Conservation (phyloP, 176 grass and related monocot genomes). For the Cymbopogon citratus region DNA sequence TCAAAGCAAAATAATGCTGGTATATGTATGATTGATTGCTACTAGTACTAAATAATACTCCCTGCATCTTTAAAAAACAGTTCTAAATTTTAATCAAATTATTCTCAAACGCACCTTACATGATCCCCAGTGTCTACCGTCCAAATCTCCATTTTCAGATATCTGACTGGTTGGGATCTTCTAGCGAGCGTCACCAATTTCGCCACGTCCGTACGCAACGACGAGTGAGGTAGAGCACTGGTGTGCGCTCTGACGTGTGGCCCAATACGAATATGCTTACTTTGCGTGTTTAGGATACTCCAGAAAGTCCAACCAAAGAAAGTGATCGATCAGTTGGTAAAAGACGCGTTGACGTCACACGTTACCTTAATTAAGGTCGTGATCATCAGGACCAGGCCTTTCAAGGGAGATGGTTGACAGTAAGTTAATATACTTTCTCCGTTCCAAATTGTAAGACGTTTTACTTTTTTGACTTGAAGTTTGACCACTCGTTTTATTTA, state of each 20-base stretch:
- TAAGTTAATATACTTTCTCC: too few relatives aligned
- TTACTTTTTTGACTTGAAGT: too few relatives aligned
- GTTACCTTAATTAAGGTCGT: neutral
- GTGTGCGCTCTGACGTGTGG: neutral
- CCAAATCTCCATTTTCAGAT: too few relatives aligned
- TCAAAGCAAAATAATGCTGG: neutral
- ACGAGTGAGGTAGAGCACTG: neutral
- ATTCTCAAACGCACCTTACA: too few relatives aligned
- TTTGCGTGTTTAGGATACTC: neutral
- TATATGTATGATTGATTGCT: neutral
- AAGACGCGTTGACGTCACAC: neutral
- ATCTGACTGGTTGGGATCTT: too few relatives aligned
- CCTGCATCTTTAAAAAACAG: too few relatives aligned
- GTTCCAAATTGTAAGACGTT: too few relatives aligned
- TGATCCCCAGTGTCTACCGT: too few relatives aligned
- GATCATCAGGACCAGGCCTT: neutral
- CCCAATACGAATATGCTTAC: neutral
- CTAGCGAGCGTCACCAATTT: too few relatives aligned
- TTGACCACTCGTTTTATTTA: too few relatives aligned
- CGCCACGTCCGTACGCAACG: neutral
- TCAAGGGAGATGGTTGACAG: neutral
- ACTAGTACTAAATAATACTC: too few relatives aligned
- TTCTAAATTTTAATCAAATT: too few relatives aligned
- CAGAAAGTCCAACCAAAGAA: neutral
- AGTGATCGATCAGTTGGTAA: neutral